phyloP scores from a whole-genome alignment of 768 basidiomycete species.

The Tulasnella sp. region DNA sequence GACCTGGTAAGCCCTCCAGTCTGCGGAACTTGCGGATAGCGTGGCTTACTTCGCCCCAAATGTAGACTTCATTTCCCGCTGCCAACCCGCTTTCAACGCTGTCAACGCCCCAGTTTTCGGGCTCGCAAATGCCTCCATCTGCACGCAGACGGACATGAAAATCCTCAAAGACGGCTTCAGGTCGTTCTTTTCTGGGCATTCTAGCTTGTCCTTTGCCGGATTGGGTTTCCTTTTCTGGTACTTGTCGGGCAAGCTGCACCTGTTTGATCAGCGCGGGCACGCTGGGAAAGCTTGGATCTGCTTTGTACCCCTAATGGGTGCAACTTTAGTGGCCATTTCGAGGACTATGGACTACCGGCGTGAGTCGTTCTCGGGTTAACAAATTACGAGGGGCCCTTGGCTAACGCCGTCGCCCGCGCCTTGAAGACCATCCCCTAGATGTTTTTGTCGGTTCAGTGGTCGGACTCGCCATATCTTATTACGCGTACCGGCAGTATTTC shows the following conservation, averaged over 20 bases:
- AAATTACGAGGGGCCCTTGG: background rate
- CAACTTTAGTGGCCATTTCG: constrained; percentile 70
- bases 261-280: constrained; percentile 79
- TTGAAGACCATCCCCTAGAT: constrained; percentile 85
- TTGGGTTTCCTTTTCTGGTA: constrained; percentile 86
- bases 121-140: constrained; percentile 67
- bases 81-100: constrained; percentile 62
- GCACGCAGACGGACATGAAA: constrained; percentile 59
- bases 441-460: constrained; percentile 74
- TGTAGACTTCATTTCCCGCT: constrained; percentile 64
- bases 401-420: background rate
- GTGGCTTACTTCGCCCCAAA: constrained; percentile 7
- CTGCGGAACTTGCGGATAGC: constrained; percentile 14
- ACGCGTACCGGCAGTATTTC: constrained; percentile 80
- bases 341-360: constrained; percentile 94
- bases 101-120: constrained; percentile 63
- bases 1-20: constrained; percentile 59
- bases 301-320: constrained; percentile 69
- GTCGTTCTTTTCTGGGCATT: constrained; percentile 90
- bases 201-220: constrained; percentile 87
- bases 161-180: constrained; percentile 80
- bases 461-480: constrained; percentile 66
- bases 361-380: constrained; percentile 39
- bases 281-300: constrained; percentile 81
- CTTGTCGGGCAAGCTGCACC: constrained; percentile 84